Conservation (phyloP, 345 rosid genomes). For the Euphorbia peplus region DNA sequence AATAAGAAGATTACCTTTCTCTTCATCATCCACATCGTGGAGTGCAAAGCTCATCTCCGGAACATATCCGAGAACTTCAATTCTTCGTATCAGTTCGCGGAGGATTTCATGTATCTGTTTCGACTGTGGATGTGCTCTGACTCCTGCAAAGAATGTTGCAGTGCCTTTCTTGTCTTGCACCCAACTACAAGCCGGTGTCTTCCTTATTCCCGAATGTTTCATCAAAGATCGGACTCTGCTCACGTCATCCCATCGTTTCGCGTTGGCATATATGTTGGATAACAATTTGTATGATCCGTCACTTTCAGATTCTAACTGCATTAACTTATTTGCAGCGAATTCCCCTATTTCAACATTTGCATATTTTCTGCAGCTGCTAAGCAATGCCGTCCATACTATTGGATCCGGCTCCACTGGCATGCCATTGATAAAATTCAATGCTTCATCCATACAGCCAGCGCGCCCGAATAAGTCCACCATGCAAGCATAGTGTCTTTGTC, state of each 20-base stretch:
- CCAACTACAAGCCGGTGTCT: conserved; percentile 94
- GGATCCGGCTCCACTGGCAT: conserved; percentile 77
- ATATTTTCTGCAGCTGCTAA: conserved; percentile 71
- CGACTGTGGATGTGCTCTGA: conserved; percentile 55
- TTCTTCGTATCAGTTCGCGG: conserved; percentile 49
- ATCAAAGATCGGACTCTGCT: conserved; percentile 63
- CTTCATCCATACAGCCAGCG: conserved; percentile 59
- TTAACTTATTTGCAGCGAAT: conserved; percentile 48
- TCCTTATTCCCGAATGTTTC: conserved; percentile 59
- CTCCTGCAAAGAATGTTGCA: conserved; percentile 70
- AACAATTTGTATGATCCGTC: conserved; percentile 78
- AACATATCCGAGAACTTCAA: conserved; percentile 72
- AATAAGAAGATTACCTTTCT: conserved; percentile 67
- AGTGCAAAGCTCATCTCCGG: conserved; percentile 79
- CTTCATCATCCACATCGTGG: conserved; percentile 89
- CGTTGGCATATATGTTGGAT: conserved; percentile 78
- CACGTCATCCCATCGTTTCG: conserved; percentile 83
- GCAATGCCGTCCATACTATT: conserved; percentile 70
- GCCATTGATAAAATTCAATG: conserved; percentile 51
- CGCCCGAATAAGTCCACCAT: conserved; percentile 84
- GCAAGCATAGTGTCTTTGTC: conserved; percentile 77
- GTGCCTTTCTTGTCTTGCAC: conserved; percentile 74
- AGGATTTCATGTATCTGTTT: conserved; percentile 54
- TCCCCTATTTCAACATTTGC: conserved; percentile 79
- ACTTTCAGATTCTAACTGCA: conserved; percentile 48